A percentile compares a stretch with the other conserved stretches of the same genome.
Conservation (phyloP, 148 eudicot genomes). For the Cornus controversa region DNA sequence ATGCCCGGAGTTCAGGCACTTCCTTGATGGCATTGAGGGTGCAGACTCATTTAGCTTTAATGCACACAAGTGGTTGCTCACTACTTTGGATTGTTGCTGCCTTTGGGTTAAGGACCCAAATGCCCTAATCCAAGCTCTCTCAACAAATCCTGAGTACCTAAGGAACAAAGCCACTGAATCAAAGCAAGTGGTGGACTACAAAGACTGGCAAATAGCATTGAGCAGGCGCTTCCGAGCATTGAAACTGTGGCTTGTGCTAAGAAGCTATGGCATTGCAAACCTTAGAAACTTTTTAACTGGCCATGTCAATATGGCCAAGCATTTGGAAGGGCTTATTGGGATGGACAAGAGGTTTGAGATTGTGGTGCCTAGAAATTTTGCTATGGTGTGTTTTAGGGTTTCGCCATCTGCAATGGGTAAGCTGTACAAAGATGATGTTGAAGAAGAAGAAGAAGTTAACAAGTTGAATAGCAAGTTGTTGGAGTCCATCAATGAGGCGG, state of each 20-base stretch:
- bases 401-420: neutral
- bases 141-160: slow-evolving; percentile 21
- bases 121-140: slow-evolving; percentile 14
- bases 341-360: slow-evolving; percentile 27
- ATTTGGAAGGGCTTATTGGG: slow-evolving; percentile 17
- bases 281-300: slow-evolving; percentile 15
- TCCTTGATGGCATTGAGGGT: slow-evolving; percentile 32
- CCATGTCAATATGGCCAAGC: slow-evolving; percentile 26
- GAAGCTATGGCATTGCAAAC: slow-evolving; percentile 27
- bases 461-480: slow-evolving; percentile 3
- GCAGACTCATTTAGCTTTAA: slow-evolving; percentile 39
- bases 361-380: slow-evolving; percentile 29
- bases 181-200: slow-evolving; percentile 40
- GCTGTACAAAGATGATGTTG: neutral
- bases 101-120: slow-evolving; percentile 23
- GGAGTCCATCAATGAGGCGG: slow-evolving; percentile 22
- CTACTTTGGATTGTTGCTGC: slow-evolving; percentile 30
- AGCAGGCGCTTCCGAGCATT: slow-evolving; percentile 35
- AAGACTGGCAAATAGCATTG: slow-evolving; percentile 42
- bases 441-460: no score
- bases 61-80: slow-evolving; percentile 48
- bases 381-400: slow-evolving; percentile 25
- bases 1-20: slow-evolving; percentile 39
- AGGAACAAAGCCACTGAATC: slow-evolving; percentile 28
- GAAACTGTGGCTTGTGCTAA: slow-evolving; percentile 23